Conservation (phyloP, 2,329 filamentous ascomycete species). For the Clonostachys solani region DNA sequence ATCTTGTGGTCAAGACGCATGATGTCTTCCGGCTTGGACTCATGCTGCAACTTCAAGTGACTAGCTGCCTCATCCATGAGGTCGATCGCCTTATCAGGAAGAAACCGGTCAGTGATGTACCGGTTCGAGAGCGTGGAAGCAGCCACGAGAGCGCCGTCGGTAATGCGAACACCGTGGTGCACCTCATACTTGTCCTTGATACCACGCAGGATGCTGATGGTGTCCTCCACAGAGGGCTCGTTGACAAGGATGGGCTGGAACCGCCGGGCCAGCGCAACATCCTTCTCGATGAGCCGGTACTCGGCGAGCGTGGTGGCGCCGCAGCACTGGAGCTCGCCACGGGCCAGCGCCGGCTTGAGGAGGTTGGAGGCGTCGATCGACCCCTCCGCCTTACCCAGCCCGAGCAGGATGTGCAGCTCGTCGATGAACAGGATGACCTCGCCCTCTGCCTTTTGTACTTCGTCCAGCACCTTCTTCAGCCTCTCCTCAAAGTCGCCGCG, state of each 20-base stretch:
- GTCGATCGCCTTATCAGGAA: conserved; percentile 97
- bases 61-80: conserved; percentile 94
- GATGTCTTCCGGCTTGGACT: conserved; percentile 94
- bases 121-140: conserved; percentile 90
- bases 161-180: conserved; percentile 93
- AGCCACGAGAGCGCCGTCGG: conserved; percentile 85
- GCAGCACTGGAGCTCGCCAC: conserved; percentile 91
- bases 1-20: conserved; percentile 90
- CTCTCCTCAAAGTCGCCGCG: conserved; percentile 95
- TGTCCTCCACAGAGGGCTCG: conserved; percentile 86
- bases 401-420: conserved; percentile 86
- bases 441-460: conserved; percentile 85
- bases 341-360: conserved; percentile 86
- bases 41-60: conserved; percentile 85
- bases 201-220: conserved; percentile 89
- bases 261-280: conserved; percentile 83
- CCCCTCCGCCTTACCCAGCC: conserved; percentile 90
- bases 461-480: conserved; percentile 83
- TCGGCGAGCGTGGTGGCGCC: conserved; percentile 92
- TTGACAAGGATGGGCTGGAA: conserved; percentile 95
- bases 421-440: conserved; percentile 94
- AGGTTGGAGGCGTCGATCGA: conserved; percentile 96
- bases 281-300: conserved; percentile 92
- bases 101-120: conserved; percentile 93
- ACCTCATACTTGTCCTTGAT: conserved; percentile 99